Base-by-base conservation (phyloP, 129 eudicot genomes). In the Solidago caesia region DNA sequence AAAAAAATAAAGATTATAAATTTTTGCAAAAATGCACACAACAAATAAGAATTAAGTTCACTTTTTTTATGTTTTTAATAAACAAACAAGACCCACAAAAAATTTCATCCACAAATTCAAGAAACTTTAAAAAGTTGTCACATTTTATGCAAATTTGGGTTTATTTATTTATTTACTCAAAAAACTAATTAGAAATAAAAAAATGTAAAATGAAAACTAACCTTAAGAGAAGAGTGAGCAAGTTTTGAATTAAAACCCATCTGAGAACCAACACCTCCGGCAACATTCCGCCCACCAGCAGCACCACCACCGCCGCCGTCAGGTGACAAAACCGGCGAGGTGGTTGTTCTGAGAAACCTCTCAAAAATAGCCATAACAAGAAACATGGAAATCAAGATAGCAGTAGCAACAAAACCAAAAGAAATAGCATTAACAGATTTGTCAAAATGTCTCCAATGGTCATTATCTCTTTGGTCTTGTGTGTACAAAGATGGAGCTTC, bases 321-420 rank as follows among this genome's bases (percentile, higher is more conserved):
- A 7, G 96, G 82, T 44, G 85, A 51, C 67, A 82, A 39, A 4
- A 71, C 75, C 57, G 91, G 80, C 21, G 93, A 82, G 10, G 39
- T 33, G 39, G 76, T 79, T 1, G 97, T 87, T 44, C 91, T 78
- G 2, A 91, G 79, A 77, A 91, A 88, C 89, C 91, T 85, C 89
- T 91, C 97, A 74, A 91, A 91, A 77, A 91, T 86, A 33, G 97
- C 97, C 97, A 91, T 91, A 72, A 91, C 97, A 78, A 91, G 97
- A 62, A 88, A 90, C 92, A 90, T 90, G 4, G 90, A 85, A 51
- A 90, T 85, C 69, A 90, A 87, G 64, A 89, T 84, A 13, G 96
- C 96, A 79, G 92, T 89, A 7, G 96, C 96, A 58, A 89, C 96
- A 80, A 89, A 90, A 72, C 97, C 97, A 80, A 91, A 91, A 26